Evolutionary conservation across 805 yeast genomes (phyloP), one percentile per base, ranked within the genome.

Genomic region (Ogataea ganodermae): DNA sequence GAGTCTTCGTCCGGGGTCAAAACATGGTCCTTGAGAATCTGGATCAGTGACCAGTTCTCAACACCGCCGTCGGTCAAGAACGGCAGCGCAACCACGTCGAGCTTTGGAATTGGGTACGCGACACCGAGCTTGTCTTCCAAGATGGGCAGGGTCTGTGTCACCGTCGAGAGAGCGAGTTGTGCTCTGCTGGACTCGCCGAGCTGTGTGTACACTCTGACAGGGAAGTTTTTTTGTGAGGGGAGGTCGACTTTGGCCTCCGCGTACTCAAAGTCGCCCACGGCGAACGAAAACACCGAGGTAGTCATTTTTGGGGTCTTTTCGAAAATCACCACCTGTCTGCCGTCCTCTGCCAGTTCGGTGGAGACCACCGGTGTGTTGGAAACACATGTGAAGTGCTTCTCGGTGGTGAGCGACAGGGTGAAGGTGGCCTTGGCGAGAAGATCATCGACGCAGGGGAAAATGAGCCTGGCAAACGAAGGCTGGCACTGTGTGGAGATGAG

Each of bases 31-130:
- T 78, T 74, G 45, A 82, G 75, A 6, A 84, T 72, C 2, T 85
- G 78, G 42, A 87, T 73, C 67, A 84, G 66, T 3, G 89, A 86
- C 79, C 85, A 83, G 61, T 86, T 86, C 61, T 87, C 95, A 82
- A 85, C 86, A 2, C 88, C 95, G 49, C 87, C 86, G 61, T 86
- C 92, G 23, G 81, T 74, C 46, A 87, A 69, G 56, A 81, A 84
- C 8, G 94, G 94, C 7, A 87, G 63, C 1, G 86, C 78, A 3
- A 83, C 78, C 39, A 87, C 66, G 59, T 86, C 94, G 21, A 87
- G 65, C 55, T 87, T 86, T 2, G 72, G 67, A 48, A 84, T 65
- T 1, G 92, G 92, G 57, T 74, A 85, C 1, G 59, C 53, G 10
- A 56, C 57, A 1, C 72, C 70, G 42, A 84, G 74, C 26, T 72